A percentile compares a stretch with the other conserved stretches of the same genome.
phyloP scores from a whole-genome alignment of 2,329 filamentous ascomycete genomes.

The Raffaelea albimanens region DNA sequence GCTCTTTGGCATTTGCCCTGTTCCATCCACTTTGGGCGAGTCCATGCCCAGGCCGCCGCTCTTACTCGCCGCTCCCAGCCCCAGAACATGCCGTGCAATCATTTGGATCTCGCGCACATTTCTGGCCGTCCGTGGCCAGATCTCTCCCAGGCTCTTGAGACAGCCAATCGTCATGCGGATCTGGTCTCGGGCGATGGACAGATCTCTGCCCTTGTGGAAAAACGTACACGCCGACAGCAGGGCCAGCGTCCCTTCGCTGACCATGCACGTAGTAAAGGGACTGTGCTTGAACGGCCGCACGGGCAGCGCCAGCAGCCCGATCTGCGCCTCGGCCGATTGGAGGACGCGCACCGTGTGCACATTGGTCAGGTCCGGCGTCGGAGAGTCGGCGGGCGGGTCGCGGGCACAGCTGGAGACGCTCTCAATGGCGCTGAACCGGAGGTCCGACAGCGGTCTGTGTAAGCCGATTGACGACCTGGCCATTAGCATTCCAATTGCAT shows the following conservation, averaged over 20 bases:
- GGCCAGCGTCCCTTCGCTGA: conserved; percentile 25
- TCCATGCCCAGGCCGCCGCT: background rate
- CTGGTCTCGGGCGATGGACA: conserved; percentile 28
- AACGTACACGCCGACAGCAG: conserved; percentile 27
- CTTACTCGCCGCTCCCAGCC: background rate
- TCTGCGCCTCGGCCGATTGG: conserved; percentile 26
- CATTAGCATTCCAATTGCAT: too few species aligned
- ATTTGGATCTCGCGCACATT: conserved; percentile 29
- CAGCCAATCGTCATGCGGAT: conserved; percentile 32
- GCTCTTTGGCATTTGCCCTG: too few species aligned
- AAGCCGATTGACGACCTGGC: conserved; percentile 23
- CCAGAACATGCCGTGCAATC: conserved; percentile 24
- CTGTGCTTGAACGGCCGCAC: conserved; percentile 23
- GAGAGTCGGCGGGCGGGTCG: conserved; percentile 11
- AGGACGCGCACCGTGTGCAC: conserved; percentile 30
- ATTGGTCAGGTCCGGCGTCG: conserved; percentile 17
- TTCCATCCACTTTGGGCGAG: too few species aligned
- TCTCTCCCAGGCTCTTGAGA: conserved; percentile 23
- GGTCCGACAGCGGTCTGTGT: conserved; percentile 28
- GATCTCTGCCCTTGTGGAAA: conserved; percentile 21
- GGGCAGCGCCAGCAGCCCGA: conserved; percentile 27
- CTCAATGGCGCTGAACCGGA: conserved; percentile 28
- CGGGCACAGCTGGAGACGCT: conserved; percentile 26
- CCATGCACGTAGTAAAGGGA: conserved; percentile 31
- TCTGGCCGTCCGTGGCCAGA: conserved; percentile 26